Conservation (phyloP, 2,329 filamentous ascomycete genomes). For the Scytalidium sp. region DNA sequence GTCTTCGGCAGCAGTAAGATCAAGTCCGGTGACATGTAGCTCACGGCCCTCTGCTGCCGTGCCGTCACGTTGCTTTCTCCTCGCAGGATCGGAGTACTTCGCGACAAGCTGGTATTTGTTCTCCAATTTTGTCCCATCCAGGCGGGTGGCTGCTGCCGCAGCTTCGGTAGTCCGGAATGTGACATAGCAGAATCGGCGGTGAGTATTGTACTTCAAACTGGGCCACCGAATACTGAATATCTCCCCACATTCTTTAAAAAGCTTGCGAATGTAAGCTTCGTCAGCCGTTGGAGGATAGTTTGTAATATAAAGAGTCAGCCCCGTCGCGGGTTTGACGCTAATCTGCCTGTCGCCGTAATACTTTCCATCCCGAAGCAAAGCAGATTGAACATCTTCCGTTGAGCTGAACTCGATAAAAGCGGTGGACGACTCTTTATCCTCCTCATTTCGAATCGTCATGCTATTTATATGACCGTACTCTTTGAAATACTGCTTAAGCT, state of each 20-base stretch:
- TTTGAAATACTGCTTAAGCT: slow-evolving; percentile 84
- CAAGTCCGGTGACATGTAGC: slow-evolving; percentile 71
- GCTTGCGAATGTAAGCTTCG: slow-evolving; percentile 62
- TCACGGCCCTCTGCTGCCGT: slow-evolving; percentile 85
- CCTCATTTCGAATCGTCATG: slow-evolving; percentile 64
- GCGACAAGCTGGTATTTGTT: slow-evolving; percentile 67
- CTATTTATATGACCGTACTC: slow-evolving; percentile 84
- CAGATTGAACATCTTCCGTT: slow-evolving; percentile 76
- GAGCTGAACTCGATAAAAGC: slow-evolving; percentile 84
- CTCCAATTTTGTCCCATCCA: slow-evolving; percentile 70
- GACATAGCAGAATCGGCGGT: slow-evolving; percentile 92
- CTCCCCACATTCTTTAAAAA: slow-evolving; percentile 75
- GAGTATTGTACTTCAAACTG: slow-evolving; percentile 83
- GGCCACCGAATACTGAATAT: slow-evolving; percentile 86
- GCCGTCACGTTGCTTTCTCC: slow-evolving; percentile 75
- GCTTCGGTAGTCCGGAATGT: slow-evolving; percentile 73
- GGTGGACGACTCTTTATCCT: slow-evolving; percentile 57
- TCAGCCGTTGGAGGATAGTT: slow-evolving; percentile 83
- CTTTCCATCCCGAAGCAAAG: slow-evolving; percentile 78
- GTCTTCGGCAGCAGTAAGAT: slow-evolving; percentile 57
- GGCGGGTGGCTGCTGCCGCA: slow-evolving; percentile 67
- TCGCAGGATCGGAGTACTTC: slow-evolving; percentile 79
- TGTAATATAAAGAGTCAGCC: slow-evolving; percentile 81
- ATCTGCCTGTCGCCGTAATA: slow-evolving; percentile 72
- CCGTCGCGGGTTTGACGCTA: slow-evolving; percentile 69